Evolutionary conservation across 2,329 filamentous ascomycete genomes (phyloP), one percentile per base, ranked within the genome.

Genomic region (Cordyceps militaris): DNA sequence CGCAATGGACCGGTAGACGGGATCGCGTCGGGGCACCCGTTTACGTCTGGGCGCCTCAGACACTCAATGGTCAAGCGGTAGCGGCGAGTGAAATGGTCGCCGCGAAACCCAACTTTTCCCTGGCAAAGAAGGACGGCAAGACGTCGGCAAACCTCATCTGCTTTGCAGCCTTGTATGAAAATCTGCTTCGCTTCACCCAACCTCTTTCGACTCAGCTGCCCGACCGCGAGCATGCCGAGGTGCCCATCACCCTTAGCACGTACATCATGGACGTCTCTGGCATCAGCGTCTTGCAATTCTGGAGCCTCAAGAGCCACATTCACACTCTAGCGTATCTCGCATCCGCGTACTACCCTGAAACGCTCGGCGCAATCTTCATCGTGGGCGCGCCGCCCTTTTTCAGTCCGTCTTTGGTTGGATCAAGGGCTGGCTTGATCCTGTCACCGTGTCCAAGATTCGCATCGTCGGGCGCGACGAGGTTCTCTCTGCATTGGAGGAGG

Each of bases 261-360:
- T 97, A 96, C 73, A 95, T 97, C 65, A 91, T 97, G 57, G 93
- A 97, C 70, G 90, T 97, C 61, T 88, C 85, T n/a, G 86, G 87
- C 13, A 91, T 97, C 24, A 89, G 90, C 6, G 72, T 97, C 71
- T 91, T 89, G 76, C 91, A 95, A 75, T 97, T 97, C 71, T 97
- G 93, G 93, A 95, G 95, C 73, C 74, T 97, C 61, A 94, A 95
- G 77, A 76, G 75, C 23, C 93, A 97, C 71, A 96, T 97, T 91
- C 92, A 96, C 74, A 87, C 91, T 66, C 91, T 92, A 2, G 92
- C 88, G 68, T 83, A 86, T 59, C 78, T 97, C 57, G 92, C 93
- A 4, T 96, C 92, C 3, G 90, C 92, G 6, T 89, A 97, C 74
- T 97, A 97, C 70, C 93, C 93, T 0, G 93, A 97, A 74, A 97